Conservation (phyloP, 352 stramenopile species). For the Phytophthora foliorum region DNA sequence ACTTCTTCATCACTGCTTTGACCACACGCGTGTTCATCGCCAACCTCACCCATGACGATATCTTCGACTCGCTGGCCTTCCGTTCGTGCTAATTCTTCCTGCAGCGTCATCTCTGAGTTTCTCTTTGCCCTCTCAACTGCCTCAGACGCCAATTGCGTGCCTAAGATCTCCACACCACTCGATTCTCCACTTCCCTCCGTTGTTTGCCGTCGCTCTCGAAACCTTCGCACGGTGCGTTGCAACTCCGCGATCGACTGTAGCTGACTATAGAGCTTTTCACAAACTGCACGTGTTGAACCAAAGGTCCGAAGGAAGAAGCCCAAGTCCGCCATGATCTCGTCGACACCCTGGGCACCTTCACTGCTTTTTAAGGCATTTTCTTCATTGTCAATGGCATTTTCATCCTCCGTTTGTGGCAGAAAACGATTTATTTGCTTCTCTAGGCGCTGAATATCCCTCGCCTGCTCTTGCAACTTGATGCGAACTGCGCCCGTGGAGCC, state of each 20-base stretch:
- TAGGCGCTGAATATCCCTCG: slow-evolving; percentile 2
- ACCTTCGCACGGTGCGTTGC: slow-evolving; percentile 6
- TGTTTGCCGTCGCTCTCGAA: slow-evolving; percentile 15
- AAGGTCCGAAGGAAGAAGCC: slow-evolving; percentile 6
- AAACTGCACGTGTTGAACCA: slow-evolving; percentile 16
- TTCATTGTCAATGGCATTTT: not conserved
- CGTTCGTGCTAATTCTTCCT: too few relatives aligned
- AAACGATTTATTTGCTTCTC: too few relatives aligned
- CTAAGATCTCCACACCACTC: too few relatives aligned
- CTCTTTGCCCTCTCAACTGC: too few relatives aligned
- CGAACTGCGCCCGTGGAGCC: slow-evolving; percentile 21
- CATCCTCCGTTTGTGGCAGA: slow-evolving; percentile 4
- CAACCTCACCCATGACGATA: too few relatives aligned
- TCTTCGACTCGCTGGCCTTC: too few relatives aligned
- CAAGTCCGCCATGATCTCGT: slow-evolving; percentile 8
- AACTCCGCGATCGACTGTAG: slow-evolving; percentile 11
- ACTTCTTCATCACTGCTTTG: too few relatives aligned
- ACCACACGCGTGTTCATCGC: too few relatives aligned
- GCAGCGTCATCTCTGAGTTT: too few relatives aligned
- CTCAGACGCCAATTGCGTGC: too few relatives aligned
- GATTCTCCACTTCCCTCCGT: too few relatives aligned
- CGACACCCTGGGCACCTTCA: not conserved
- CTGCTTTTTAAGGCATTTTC: too few relatives aligned
- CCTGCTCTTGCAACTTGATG: not conserved
- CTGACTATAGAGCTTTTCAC: slow-evolving; percentile 7